Evolutionary conservation across 2,329 filamentous ascomycete genomes (phyloP).

Genomic region (Fusarium chuoi): DNA sequence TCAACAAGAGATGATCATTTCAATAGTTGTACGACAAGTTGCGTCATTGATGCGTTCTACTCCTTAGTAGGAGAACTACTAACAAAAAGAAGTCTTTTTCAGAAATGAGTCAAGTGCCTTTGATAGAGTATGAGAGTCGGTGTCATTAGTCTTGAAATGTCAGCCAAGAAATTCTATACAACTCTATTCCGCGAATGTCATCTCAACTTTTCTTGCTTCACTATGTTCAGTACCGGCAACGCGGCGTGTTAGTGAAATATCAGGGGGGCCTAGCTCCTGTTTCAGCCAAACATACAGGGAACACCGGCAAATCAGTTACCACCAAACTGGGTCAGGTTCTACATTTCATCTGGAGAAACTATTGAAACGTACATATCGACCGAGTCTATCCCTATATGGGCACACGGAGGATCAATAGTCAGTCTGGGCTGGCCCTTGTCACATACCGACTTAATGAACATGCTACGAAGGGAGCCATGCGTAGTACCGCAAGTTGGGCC

Average conservation of each 20-base stretch:
- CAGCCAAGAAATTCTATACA: neutral
- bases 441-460: slow-evolving; percentile 20
- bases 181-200: neutral
- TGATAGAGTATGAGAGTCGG: neutral
- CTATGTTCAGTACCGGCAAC: neutral
- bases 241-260: slow-evolving; percentile 25
- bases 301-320: slow-evolving; percentile 3
- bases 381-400: slow-evolving; percentile 26
- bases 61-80: neutral
- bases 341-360: slow-evolving; percentile 19
- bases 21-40: slow-evolving; percentile 1
- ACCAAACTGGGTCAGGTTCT: slow-evolving; percentile 18
- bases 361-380: slow-evolving; percentile 17
- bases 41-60: neutral
- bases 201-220: neutral
- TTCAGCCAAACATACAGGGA: slow-evolving; percentile 26
- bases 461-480: neutral
- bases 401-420: slow-evolving; percentile 25
- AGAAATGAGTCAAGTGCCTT: slow-evolving; percentile 1
- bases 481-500: neutral
- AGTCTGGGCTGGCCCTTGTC: slow-evolving; percentile 22
- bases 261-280: slow-evolving; percentile 32
- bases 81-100: neutral
- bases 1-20: slow-evolving; percentile 12
- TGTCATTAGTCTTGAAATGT: neutral